A percentile compares a stretch with the other conserved stretches of the same genome.
These are phyloP conservation scores for Myrmaecium sp. DNA, from an alignment of 2,329 filamentous ascomycete species.

Conservation along the genomic window DNA sequence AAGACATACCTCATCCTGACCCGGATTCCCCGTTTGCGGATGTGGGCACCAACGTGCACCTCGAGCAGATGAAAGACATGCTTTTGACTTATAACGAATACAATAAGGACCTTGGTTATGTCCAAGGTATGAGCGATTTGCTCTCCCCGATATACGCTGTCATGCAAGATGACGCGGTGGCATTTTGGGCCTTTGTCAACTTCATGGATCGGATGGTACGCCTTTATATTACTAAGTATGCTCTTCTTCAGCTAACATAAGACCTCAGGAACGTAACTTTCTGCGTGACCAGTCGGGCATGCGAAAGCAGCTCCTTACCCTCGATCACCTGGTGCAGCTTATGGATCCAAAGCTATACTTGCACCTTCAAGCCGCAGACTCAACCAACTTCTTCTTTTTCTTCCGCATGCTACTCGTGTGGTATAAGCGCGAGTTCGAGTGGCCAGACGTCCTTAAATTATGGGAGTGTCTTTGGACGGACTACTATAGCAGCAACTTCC, in stretches of 20 bases:
- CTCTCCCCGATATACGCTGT: constrained; percentile 93
- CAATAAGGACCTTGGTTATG: constrained; percentile 87
- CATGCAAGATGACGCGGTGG: constrained; percentile 89
- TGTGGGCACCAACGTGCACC: constrained; percentile 84
- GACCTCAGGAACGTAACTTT: constrained; percentile 64
- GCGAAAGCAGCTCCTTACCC: constrained; percentile 74
- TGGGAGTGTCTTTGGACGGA: constrained; percentile 97
- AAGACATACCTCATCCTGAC: constrained; percentile 92
- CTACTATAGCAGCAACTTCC: constrained; percentile 73
- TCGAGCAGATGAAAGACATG: constrained; percentile 99
- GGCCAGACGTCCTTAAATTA: constrained; percentile 67
- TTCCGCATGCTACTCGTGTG: constrained; percentile 98
- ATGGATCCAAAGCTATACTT: constrained; percentile 91
- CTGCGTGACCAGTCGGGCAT: constrained; percentile 91
- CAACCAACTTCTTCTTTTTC: constrained; percentile 99
- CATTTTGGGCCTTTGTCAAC: constrained; percentile 88
- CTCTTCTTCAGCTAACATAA: constrained; percentile 5
- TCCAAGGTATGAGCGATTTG: constrained; percentile 97
- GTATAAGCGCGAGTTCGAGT: constrained; percentile 96
- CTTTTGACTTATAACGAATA: constrained; percentile 97
- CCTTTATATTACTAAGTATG: neutral
- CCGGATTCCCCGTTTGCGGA: constrained; percentile 90
- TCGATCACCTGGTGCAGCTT: constrained; percentile 89
- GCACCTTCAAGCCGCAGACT: constrained; percentile 77
- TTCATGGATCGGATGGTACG: constrained; percentile 89